Evolutionary conservation across 352 stramenopile species (phyloP).

Genomic region (Phytophthora hibernalis): DNA sequence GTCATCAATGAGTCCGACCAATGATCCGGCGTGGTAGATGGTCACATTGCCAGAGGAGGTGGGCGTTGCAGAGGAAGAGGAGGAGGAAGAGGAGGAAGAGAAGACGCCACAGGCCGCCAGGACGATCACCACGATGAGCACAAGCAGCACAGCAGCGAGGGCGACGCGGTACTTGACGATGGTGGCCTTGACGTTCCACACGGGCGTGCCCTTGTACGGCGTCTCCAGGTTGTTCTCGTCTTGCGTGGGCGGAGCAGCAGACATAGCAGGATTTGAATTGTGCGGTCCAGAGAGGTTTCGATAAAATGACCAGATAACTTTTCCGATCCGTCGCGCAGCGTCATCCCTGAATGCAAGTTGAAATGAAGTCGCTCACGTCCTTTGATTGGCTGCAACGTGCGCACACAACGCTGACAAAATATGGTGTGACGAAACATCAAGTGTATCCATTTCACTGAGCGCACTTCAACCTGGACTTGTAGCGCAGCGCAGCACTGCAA

Average conservation of each 20-base stretch:
- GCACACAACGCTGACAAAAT: background rate
- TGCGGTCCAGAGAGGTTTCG: conserved; percentile 11
- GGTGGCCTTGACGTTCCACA: conserved; percentile 43
- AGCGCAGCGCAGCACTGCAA: background rate
- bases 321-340: conserved; percentile 3
- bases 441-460: background rate
- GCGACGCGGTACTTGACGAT: conserved; percentile 44
- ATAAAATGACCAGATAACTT: conserved; percentile 5
- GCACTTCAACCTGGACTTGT: background rate
- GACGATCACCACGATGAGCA: conserved; percentile 33
- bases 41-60: conserved; percentile 35
- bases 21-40: conserved; percentile 42
- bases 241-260: conserved; percentile 1
- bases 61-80: background rate
- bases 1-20: conserved; percentile 43
- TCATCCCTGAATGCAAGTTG: conserved; percentile 18
- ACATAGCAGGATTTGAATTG: conserved; percentile 1
- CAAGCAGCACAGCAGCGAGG: conserved; percentile 30
- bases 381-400: conserved; percentile 19
- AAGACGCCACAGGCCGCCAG: conserved; percentile 36
- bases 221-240: conserved; percentile 26
- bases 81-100: conserved; percentile 30
- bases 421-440: background rate
- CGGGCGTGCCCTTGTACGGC: conserved; percentile 40
- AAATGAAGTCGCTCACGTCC: conserved; percentile 21